Conservation (phyloP, 352 stramenopile genomes). For the Globisporangium acanthophoron region DNA sequence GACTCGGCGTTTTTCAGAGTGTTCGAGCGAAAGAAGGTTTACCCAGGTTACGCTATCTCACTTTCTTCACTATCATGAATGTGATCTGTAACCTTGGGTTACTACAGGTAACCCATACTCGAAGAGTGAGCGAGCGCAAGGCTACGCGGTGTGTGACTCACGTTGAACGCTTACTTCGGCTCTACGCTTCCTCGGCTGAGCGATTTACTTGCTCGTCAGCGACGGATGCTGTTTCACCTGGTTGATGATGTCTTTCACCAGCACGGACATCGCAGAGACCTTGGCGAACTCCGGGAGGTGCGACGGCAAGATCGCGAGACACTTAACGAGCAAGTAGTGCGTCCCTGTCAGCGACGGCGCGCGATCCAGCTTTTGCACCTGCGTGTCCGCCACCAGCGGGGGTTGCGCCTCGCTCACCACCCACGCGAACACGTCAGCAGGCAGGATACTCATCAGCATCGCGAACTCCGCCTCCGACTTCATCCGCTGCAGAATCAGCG, state of each 20-base stretch:
- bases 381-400: constrained; percentile 46
- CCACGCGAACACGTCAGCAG: constrained; percentile 75
- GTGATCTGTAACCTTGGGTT: not conserved
- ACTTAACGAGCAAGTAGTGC: constrained; percentile 66
- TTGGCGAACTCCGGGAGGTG: constrained; percentile 54
- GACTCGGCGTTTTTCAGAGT: too few species aligned
- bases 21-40: too few species aligned
- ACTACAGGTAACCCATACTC: not conserved
- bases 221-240: constrained; percentile 50
- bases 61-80: not conserved
- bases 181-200: not conserved
- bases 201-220: constrained; percentile 1
- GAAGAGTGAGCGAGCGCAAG: too few species aligned
- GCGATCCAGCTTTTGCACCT: constrained; percentile 58
- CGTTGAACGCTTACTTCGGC: too few species aligned
- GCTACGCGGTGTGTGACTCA: too few species aligned
- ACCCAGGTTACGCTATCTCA: not conserved
- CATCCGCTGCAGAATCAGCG: constrained; percentile 74
- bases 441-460: constrained; percentile 76
- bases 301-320: constrained; percentile 41
- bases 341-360: constrained; percentile 77
- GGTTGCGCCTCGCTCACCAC: constrained; percentile 47
- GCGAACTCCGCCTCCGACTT: constrained; percentile 67
- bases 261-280: constrained; percentile 63
- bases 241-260: constrained; percentile 79